Base-by-base conservation (phyloP, 1,284 basidiomycete species). In the Microbotryum intermedium region DNA sequence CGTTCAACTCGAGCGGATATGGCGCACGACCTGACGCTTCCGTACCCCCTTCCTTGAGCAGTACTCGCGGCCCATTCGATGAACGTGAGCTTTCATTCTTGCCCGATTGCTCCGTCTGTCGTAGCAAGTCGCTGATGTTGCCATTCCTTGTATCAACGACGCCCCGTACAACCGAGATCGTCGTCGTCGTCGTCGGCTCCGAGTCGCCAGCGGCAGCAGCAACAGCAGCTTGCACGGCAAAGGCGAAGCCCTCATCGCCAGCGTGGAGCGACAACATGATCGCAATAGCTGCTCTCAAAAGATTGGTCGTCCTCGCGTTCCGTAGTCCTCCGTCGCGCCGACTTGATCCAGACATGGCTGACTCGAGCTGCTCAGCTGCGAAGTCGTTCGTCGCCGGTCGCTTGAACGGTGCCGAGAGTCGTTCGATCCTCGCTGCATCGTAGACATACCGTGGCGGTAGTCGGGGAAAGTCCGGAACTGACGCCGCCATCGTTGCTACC, bases 381-480 rank as follows among this genome's bases (percentile, higher is more conserved):
- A 23, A 13, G 30, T 18, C 16, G 57, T 30, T 34, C 1, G 25
- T 29, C 42, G 28, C 23, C 25, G 23, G 21, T n/a, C 9, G 5
- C 20, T 25, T 28, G 5, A 29, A 57, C 50, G 4, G 21, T 4
- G 48, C 58, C 20, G 44, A 10, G 51, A 18, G 13, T 2, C 4
- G 44, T 25, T 46, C 48, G 28, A 54, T 25, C 3, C 20, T 30
- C 50, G 30, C 18, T 25, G 9, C n/a, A n/a, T 51, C 30, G n/a
- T n/a, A 47, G 50, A 13, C n/a, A 57, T 66, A 66, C 21, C 45
- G 44, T 1, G 57, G 55, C 1, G 64, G 59, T 5, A 66, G 57
- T 7, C 64, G 50, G 0, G 64, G 64, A 34, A 50, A 66, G 48
- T 66, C 61, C 26, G 62, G 55, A 39, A 39, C 34, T 16, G 34